Conservation (phyloP, 2,329 filamentous ascomycete genomes). For the Fusarium ramigenum region DNA sequence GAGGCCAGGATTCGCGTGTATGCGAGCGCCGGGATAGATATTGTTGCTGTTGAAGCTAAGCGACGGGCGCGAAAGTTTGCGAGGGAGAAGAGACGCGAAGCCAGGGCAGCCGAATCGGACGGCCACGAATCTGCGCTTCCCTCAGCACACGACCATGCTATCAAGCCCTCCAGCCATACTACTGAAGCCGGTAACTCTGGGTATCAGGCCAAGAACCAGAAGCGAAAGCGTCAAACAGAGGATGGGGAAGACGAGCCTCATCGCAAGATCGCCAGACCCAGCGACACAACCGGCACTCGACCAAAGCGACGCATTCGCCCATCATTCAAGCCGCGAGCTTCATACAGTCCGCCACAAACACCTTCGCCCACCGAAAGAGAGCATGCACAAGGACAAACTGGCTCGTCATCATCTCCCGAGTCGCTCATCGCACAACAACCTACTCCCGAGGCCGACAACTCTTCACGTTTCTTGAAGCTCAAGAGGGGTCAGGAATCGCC, state of each 20-base stretch:
- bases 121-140: background rate
- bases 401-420: background rate
- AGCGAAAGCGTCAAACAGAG: background rate
- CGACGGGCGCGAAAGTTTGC: background rate
- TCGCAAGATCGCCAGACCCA: background rate
- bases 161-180: background rate
- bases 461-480: background rate
- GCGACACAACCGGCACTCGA: background rate
- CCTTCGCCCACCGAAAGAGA: rapidly evolving
- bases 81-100: background rate
- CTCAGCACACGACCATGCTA: background rate
- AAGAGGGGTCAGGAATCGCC: background rate
- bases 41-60: background rate
- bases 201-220: rapidly evolving
- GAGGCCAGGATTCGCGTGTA: rapidly evolving
- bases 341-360: background rate
- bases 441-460: background rate
- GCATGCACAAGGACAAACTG: background rate
- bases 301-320: background rate
- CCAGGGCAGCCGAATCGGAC: background rate
- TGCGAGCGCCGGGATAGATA: background rate
- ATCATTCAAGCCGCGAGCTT: background rate
- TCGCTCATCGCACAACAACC: background rate
- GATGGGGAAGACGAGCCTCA: background rate
- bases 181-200: rapidly evolving